A percentile compares a stretch with the other conserved stretches of the same genome.
phyloP scores from a whole-genome alignment of 139 green algal species.

The Pedinophyceae sp. region DNA sequence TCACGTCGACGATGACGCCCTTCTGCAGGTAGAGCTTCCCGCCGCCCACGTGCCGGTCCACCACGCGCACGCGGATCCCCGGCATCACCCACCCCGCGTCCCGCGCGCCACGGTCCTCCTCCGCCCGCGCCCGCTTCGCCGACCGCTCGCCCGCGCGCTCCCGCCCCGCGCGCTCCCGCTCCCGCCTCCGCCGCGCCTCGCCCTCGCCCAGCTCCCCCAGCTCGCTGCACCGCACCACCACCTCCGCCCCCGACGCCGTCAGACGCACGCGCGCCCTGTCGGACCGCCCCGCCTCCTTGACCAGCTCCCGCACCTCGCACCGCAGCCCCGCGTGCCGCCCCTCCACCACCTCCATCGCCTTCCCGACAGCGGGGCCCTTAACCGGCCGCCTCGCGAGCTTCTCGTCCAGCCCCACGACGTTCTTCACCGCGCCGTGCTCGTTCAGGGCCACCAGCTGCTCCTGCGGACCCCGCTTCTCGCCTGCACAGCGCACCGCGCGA shows the following conservation, averaged over 20 bases:
- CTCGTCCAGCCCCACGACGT: slow-evolving; percentile 42
- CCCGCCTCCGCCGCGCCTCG: not conserved
- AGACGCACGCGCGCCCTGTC: slow-evolving; percentile 28
- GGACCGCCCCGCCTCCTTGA: slow-evolving; percentile 19
- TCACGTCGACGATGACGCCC: slow-evolving; percentile 46
- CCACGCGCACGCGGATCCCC: slow-evolving; percentile 40
- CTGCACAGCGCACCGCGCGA: too few relatives aligned
- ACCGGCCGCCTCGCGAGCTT: slow-evolving; percentile 28
- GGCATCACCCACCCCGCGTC: slow-evolving; percentile 30
- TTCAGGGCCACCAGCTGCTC: slow-evolving; percentile 36
- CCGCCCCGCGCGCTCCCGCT: not conserved
- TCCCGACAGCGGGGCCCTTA: slow-evolving; percentile 7
- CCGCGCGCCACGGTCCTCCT: not conserved
- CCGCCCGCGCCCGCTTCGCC: slow-evolving; percentile 4
- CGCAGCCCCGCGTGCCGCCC: slow-evolving; percentile 36
- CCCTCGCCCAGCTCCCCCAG: slow-evolving; percentile 18
- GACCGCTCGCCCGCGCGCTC: slow-evolving; percentile 4
- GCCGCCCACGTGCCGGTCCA: slow-evolving; percentile 41
- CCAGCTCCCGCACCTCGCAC: slow-evolving; percentile 29
- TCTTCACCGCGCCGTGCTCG: slow-evolving; percentile 28
- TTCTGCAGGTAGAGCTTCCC: slow-evolving; percentile 64
- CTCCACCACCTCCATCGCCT: slow-evolving; percentile 32
- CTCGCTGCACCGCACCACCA: slow-evolving; percentile 26
- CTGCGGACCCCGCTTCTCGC: slow-evolving; percentile 8
- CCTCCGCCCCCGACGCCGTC: slow-evolving; percentile 20